phyloP scores from a whole-genome alignment of 441 rosid species.

The Melastoma candidum region DNA sequence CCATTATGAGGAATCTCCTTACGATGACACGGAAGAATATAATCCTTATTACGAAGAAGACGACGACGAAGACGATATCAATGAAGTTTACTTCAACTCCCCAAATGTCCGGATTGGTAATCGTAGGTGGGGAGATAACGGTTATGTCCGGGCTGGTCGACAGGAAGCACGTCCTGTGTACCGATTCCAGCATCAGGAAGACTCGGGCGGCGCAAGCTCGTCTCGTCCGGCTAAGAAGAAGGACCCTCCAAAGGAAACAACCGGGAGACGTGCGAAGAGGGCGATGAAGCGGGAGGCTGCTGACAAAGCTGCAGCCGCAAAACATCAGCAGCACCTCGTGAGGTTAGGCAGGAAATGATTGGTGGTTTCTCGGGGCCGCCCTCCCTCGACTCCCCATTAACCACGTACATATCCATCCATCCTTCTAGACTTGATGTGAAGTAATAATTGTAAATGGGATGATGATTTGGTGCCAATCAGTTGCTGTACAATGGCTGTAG shows the following conservation, averaged over 20 bases:
- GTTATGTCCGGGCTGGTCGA: slow-evolving; percentile 76
- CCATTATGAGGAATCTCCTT: slow-evolving; percentile 18
- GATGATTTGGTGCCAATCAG: neutral
- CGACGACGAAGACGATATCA: slow-evolving; percentile 41
- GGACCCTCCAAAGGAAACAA: slow-evolving; percentile 31
- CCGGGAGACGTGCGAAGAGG: slow-evolving; percentile 86
- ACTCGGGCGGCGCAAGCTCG: slow-evolving; percentile 35
- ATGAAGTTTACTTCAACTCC: slow-evolving; percentile 42
- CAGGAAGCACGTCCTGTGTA: slow-evolving; percentile 75
- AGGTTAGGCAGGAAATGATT: slow-evolving; percentile 47
- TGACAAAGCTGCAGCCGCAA: slow-evolving; percentile 77
- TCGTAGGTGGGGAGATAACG: slow-evolving; percentile 89
- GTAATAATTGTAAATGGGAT: slow-evolving; percentile 1
- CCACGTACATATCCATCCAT: neutral
- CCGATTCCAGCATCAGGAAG: slow-evolving; percentile 24
- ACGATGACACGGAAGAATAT: slow-evolving; percentile 28
- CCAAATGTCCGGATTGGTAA: slow-evolving; percentile 63
- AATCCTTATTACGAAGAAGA: slow-evolving; percentile 30
- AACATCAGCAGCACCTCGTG: slow-evolving; percentile 55
- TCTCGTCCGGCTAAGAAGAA: slow-evolving; percentile 46
- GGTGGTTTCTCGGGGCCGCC: neutral
- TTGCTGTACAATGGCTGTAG: too few relatives aligned
- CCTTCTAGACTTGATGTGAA: slow-evolving; percentile 1
- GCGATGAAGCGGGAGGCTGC: slow-evolving; percentile 92
- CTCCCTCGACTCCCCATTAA: neutral